A percentile compares a stretch with the other conserved stretches of the same genome.
Conservation (phyloP, 176 grass and related monocot genomes). For the Canna indica region DNA sequence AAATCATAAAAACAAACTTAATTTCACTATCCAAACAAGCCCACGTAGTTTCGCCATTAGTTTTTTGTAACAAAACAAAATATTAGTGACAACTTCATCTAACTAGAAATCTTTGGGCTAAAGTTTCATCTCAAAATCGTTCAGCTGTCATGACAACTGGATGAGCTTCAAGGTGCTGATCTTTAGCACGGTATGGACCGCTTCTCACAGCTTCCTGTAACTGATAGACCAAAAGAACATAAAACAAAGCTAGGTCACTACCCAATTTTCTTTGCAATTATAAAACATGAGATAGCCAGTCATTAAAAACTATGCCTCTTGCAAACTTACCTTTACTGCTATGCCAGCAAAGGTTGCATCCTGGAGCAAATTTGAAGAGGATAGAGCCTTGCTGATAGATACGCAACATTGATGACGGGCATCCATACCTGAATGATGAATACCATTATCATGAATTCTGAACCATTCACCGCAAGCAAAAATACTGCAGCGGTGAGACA, state of each 20-base stretch:
- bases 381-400: constrained; percentile 62
- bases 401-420: constrained; percentile 50
- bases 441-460: neutral
- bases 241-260: neutral
- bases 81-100: too few relatives aligned
- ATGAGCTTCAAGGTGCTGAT: constrained; percentile 31
- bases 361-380: constrained; percentile 49
- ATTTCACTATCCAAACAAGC: too few relatives aligned
- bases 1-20: too few relatives aligned
- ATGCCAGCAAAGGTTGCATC: constrained; percentile 43
- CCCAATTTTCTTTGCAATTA: neutral
- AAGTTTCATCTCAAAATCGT: constrained; percentile 41
- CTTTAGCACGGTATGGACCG: constrained; percentile 61
- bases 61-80: too few relatives aligned
- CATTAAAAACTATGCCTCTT: neutral
- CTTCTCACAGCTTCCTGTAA: constrained; percentile 74
- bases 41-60: too few relatives aligned
- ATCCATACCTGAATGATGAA: constrained; percentile 55
- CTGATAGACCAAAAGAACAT: constrained; percentile 24
- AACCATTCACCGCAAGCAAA: neutral
- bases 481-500: too few relatives aligned
- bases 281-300: too few relatives aligned
- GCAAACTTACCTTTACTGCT: constrained; percentile 46
- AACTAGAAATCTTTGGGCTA: too few relatives aligned
- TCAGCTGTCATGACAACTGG: constrained; percentile 50